phyloP scores from a whole-genome alignment of 1,139 yeast species.

The Pichia sp. region DNA sequence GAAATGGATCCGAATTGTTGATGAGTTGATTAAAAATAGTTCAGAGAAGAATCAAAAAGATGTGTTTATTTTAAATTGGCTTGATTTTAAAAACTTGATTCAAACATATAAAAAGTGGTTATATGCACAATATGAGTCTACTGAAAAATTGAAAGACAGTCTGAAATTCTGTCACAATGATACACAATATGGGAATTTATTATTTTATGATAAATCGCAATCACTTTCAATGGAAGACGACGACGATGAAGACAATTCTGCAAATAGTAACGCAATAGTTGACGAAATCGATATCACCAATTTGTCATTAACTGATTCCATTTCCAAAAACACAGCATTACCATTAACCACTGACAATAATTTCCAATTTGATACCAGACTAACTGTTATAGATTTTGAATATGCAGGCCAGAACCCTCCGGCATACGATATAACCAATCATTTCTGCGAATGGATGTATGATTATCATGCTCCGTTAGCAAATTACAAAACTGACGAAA shows the following conservation, averaged over 20 bases:
- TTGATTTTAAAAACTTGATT: slow-evolving; percentile 39
- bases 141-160: slow-evolving; percentile 34
- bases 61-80: slow-evolving; percentile 43
- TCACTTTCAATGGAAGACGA: slow-evolving; percentile 22
- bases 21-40: slow-evolving; percentile 28
- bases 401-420: slow-evolving; percentile 92
- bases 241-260: slow-evolving; percentile 15
- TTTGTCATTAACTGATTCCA: slow-evolving; percentile 13
- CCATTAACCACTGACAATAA: slow-evolving; percentile 23
- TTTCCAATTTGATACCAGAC: slow-evolving; percentile 45
- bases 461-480: slow-evolving; percentile 66
- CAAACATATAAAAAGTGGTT: slow-evolving; percentile 56
- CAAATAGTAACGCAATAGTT: not conserved
- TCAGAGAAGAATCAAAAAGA: slow-evolving; percentile 26
- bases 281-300: slow-evolving; percentile 13
- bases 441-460: slow-evolving; percentile 92
- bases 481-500: slow-evolving; percentile 50
- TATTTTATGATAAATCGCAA: slow-evolving; percentile 33
- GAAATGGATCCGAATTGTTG: slow-evolving; percentile 63
- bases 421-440: slow-evolving; percentile 86
- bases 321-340: slow-evolving; percentile 9
- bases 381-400: slow-evolving; percentile 94
- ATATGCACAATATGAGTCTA: slow-evolving; percentile 38
- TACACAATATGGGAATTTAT: slow-evolving; percentile 89
- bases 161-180: slow-evolving; percentile 89